Base-by-base conservation (phyloP, 2,329 filamentous ascomycete genomes). In the Aquanectria penicillioides region DNA sequence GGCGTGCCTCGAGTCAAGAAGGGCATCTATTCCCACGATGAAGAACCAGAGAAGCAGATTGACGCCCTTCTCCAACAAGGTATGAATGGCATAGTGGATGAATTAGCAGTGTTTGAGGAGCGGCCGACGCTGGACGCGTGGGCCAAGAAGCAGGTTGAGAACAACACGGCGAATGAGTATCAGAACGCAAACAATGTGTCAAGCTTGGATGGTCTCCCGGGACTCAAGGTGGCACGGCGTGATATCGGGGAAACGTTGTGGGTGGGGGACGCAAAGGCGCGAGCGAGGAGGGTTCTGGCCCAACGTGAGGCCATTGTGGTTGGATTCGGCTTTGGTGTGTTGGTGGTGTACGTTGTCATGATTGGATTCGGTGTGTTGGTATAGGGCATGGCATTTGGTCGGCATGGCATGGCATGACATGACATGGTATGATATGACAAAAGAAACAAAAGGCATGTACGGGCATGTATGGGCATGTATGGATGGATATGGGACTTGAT, bases 131-230 rank as follows among this genome's bases (percentile, higher is more conserved):
- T 90, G 57, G 81, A 83, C 18, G 74, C 79, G 50, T 87, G 80
- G 79, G 78, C 80, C 2, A 68, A 70, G 31, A 83, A 81, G 63
- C 79, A 76, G 66, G 76, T 81, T 2, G 78, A 82, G 41, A 79
- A 78, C 57, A 82, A 83, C 50, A 75, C 78, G 31, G 70, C 88
- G 63, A 74, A 77, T 8, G 74, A 77, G n/a, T 91, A 89, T 66
- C 86, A 86, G 68, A 77, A 76, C 18, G 70, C 78, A 61, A 83
- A 81, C 65, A 91, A 90, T 66, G 67, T 76, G 3, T 63, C 69
- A 41, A 87, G 84, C 70, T 76, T 89, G 38, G 87, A 89, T 63
- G 85, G 84, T 2, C 73, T 89, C 17, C 83, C 86, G 0, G 86
- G 86, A 0, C 69, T 90, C 64, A 79, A 76, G 54, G 76, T 77